Conservation (phyloP, 2,329 filamentous ascomycete genomes). For the Iodosphaeria phyllophila region DNA sequence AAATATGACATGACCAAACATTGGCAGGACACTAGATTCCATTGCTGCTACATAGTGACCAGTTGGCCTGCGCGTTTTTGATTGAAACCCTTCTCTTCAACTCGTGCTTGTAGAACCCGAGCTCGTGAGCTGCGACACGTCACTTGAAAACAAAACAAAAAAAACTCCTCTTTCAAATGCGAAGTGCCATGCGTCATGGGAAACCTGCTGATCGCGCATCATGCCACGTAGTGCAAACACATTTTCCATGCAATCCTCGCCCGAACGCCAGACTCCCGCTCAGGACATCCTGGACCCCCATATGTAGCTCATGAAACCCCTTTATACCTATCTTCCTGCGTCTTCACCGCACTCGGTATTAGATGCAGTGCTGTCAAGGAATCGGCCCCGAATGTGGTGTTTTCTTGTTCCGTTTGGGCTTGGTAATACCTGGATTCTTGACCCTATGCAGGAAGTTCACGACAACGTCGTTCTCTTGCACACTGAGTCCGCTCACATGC, state of each 20-base stretch:
- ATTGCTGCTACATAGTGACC: too few species aligned
- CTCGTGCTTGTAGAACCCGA: too few species aligned
- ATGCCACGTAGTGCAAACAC: slow-evolving; percentile 1
- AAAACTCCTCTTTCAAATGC: too few species aligned
- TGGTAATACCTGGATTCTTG: slow-evolving; percentile 30
- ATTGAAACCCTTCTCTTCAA: too few species aligned
- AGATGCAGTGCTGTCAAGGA: slow-evolving; percentile 7
- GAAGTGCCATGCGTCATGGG: neutral
- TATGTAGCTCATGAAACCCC: slow-evolving; percentile 1
- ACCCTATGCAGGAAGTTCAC: slow-evolving; percentile 63
- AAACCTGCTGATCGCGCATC: slow-evolving; percentile 1
- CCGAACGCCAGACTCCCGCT: too few species aligned
- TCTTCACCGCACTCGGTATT: slow-evolving; percentile 1
- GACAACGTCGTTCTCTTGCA: slow-evolving; percentile 69
- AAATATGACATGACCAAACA: too few species aligned
- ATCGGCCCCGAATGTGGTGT: slow-evolving; percentile 14
- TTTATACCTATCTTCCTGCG: neutral
- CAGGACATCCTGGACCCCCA: too few species aligned
- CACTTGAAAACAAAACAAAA: neutral
- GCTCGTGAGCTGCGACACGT: too few species aligned
- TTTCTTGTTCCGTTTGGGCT: slow-evolving; percentile 13
- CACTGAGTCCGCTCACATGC: slow-evolving; percentile 65
- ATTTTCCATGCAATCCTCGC: neutral
- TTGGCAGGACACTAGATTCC: too few species aligned
- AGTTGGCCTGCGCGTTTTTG: too few species aligned